Conservation (phyloP, 2,329 filamentous ascomycete genomes). For the Exophiala dermatitidis region DNA sequence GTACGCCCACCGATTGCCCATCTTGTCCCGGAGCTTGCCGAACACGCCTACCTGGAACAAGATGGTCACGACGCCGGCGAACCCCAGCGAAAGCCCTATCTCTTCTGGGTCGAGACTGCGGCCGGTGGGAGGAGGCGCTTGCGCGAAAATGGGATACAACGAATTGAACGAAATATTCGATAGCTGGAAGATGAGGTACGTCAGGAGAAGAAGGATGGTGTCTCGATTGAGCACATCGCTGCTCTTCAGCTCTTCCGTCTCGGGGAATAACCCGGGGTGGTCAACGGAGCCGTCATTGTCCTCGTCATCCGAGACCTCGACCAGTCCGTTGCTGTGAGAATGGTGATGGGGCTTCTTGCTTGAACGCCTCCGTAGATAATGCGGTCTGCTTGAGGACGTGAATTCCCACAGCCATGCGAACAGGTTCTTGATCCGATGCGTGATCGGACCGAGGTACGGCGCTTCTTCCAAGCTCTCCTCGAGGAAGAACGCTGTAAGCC, state of each 20-base stretch:
- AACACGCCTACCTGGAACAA: conserved; percentile 84
- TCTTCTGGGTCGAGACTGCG: conserved; percentile 67
- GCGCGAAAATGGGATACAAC: conserved; percentile 86
- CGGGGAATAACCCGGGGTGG: conserved; percentile 32
- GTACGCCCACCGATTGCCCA: conserved; percentile 84
- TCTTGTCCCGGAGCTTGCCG: conserved; percentile 64
- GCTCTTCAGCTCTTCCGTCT: conserved; percentile 44
- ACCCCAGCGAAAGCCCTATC: conserved; percentile 77
- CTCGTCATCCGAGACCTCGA: conserved; percentile 21
- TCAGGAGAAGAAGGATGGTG: conserved; percentile 70
- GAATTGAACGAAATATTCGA: conserved; percentile 94
- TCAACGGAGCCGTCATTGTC: conserved; percentile 38
- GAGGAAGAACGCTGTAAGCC: conserved; percentile 70
- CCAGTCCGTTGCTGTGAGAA: conserved; percentile 4
- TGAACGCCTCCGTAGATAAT: conserved; percentile 44
- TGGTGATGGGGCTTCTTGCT: conserved; percentile 14
- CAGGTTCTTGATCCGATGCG: conserved; percentile 51
- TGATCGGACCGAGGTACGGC: conserved; percentile 53
- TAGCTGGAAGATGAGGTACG: conserved; percentile 89
- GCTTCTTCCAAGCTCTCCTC: conserved; percentile 75
- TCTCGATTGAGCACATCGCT: conserved; percentile 67
- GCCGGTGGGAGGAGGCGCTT: conserved; percentile 66
- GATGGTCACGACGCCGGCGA: conserved; percentile 79
- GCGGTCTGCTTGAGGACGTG: conserved; percentile 51
- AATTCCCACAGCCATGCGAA: conserved; percentile 67